Percentiles rank a stretch among this genome's conserved stretches.
These are phyloP conservation scores for Tephrocybe sp. DNA, from an alignment of 768 basidiomycete species.

Conservation along the genomic window DNA sequence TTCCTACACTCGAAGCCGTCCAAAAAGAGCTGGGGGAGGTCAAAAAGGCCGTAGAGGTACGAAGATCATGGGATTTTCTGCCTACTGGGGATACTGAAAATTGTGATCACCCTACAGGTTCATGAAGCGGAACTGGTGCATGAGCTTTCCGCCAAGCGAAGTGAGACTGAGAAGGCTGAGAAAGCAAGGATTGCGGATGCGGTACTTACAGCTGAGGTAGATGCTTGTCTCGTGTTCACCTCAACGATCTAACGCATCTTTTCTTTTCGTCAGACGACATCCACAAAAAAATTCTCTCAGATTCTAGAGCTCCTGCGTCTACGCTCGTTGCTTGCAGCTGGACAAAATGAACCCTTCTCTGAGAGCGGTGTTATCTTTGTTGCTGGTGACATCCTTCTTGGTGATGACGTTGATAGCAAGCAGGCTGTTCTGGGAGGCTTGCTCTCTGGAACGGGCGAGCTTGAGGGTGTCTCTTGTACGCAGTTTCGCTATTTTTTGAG, in stretches of 20 bases:
- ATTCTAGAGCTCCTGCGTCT: conserved; percentile 62
- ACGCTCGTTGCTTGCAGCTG: conserved; percentile 47
- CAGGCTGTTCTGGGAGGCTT: conserved; percentile 53
- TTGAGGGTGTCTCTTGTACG: conserved; percentile 67
- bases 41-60: conserved; percentile 82
- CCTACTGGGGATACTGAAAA: conserved; percentile 6
- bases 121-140: conserved; percentile 64
- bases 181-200: conserved; percentile 55
- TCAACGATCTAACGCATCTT: not conserved
- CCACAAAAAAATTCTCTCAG: conserved; percentile 43
- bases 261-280: conserved; percentile 38
- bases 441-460: conserved; percentile 56
- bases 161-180: conserved; percentile 57
- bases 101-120: conserved; percentile 35
- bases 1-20: conserved; percentile 75
- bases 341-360: conserved; percentile 40
- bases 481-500: conserved; percentile 2
- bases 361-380: conserved; percentile 60
- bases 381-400: conserved; percentile 53
- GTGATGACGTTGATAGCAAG: conserved; percentile 53
- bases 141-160: conserved; percentile 53
- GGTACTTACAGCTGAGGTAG: conserved; percentile 60
- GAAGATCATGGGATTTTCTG: conserved; percentile 9
- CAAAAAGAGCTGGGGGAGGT: conserved; percentile 84
- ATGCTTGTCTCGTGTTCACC: conserved; percentile 9